Evolutionary conservation across 805 yeast species (phyloP), one percentile per base, ranked within the genome.

Genomic region (Teunomyces cretensis): DNA sequence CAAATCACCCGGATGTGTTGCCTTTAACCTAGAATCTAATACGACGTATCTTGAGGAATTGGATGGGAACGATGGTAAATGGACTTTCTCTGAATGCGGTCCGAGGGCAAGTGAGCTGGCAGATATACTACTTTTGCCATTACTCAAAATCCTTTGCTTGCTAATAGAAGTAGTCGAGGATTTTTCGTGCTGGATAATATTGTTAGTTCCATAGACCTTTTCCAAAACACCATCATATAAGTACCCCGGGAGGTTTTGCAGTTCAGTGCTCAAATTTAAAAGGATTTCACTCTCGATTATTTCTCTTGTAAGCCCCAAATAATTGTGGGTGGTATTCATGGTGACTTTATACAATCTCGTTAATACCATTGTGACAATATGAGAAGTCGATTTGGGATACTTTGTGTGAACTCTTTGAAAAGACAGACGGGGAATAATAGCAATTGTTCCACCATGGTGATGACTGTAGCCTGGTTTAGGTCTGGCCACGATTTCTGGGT

Each of bases 301-400:
- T 55, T 90, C 96, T 14, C 78, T 70, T 0, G 97, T 89, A 16
- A 92, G 67, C 0, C 96, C 97, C 40, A 92, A 70, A 61, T 92
- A 94, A 50, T 80, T 78, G 61, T 91, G 94, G 8, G 94, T 88
- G 0, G 97, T 88, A 58, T 88, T 91, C 64, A 92, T 83, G 0
- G 98, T 92, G 7, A 94, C 97, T 53, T 95, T 79, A 60, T 89
- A 88, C 43, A 94, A 74, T 50, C 96, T 78, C 1, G 96, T 84
- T 45, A 92, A 68, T 17, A 92, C 88, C 80, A 92, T 90, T 55
- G 95, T 96, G 11, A 92, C 92, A 26, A 94, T 91, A 62, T 91
- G 97, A 0, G 97, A 88, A 0, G 97, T 85, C 0, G 96, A 88
- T 50, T 86, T 80, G 5, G 98, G 98, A 58, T 83, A 88, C 54